These are phyloP conservation scores for Trypanosoma mega DNA, from an alignment of 208 protist genomes.

Conservation along the genomic window DNA sequence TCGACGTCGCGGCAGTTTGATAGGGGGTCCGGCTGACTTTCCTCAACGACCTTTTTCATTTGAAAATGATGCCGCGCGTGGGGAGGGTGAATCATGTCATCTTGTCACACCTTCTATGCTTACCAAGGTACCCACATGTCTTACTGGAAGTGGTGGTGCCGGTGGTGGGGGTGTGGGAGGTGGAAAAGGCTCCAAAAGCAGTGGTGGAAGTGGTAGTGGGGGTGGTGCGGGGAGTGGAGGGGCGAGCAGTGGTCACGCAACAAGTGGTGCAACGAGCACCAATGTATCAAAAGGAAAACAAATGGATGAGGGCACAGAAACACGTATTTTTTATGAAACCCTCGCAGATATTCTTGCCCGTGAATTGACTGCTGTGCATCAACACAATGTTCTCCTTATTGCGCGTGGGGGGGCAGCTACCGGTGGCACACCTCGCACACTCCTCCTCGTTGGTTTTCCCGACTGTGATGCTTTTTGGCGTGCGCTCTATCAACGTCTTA, in stretches of 20 bases:
- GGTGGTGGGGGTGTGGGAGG: conserved; percentile 15
- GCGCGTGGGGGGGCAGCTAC: conserved; percentile 14
- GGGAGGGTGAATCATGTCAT: conserved; percentile 13
- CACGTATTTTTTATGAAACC: conserved; percentile 44
- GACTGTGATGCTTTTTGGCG: conserved; percentile 59
- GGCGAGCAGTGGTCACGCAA: neutral
- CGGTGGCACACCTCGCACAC: no score
- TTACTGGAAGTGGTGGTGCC: conserved; percentile 14
- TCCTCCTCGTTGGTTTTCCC: conserved; percentile 73
- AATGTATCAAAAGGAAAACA: conserved; percentile 15
- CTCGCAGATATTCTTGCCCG: conserved; percentile 46
- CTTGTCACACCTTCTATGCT: conserved; percentile 16
- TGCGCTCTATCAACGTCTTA: conserved; percentile 42
- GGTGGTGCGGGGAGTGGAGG: neutral
- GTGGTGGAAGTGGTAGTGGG: conserved; percentile 1
- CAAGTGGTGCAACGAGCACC: neutral
- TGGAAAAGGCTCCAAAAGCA: conserved; percentile 7
- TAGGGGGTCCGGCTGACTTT: no score
- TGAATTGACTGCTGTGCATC: conserved; percentile 62
- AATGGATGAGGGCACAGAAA: conserved; percentile 36
- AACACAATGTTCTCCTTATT: conserved; percentile 57
- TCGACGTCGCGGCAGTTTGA: no score
- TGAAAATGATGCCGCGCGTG: conserved; percentile 16
- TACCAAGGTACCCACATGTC: conserved; percentile 2
- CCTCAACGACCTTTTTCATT: no score